Evolutionary conservation across 2,329 filamentous ascomycete genomes (phyloP), one percentile per base, ranked within the genome.

Genomic region (Pseudogymnoascus sp.): DNA sequence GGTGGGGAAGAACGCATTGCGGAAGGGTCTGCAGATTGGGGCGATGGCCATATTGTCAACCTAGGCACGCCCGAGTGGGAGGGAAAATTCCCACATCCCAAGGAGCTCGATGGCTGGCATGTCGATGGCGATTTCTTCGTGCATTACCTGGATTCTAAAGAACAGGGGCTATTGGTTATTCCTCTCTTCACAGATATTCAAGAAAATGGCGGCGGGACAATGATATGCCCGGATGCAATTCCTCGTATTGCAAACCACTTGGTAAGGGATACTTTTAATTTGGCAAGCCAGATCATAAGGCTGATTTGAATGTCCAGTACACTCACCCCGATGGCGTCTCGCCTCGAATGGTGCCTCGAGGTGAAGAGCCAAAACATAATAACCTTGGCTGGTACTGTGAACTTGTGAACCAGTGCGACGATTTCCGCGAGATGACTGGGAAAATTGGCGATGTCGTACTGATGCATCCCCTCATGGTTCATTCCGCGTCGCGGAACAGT

Each of bases 61-160:
- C 78, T 89, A 6, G 87, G 87, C 10, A 83, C 78, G 1, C 70
- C 78, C 0, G 78, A 80, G 59, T 75, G 75, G 58, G 80, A 82
- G 64, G 79, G 80, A 4, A 77, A 76, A 59, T 76, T 78, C 7
- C 72, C 79, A 2, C 72, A 77, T 36, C 84, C 84, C 0, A 76
- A 79, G 59, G 78, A 83, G 0, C 74, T 88, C 21, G 69, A 76
- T 6, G 77, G 77, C 21, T 89, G 87, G 86, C 87, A 89, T 72
- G 84, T 87, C 15, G 86, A 89, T 72, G 86, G 87, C 7, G 86
- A 89, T 67, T 89, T 88, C 72, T 89, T 89, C 70, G 79, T 87
- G 4, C 87, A 89, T 74, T 90, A 86, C 66, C 80, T 90, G 36
- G 87, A 89, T 70, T 86, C 82, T 18, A 83, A 83, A 0, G 87